Percentiles rank a stretch among this genome's conserved stretches.
phyloP scores from a whole-genome alignment of 441 rosid species.

The Kokia cookei region DNA sequence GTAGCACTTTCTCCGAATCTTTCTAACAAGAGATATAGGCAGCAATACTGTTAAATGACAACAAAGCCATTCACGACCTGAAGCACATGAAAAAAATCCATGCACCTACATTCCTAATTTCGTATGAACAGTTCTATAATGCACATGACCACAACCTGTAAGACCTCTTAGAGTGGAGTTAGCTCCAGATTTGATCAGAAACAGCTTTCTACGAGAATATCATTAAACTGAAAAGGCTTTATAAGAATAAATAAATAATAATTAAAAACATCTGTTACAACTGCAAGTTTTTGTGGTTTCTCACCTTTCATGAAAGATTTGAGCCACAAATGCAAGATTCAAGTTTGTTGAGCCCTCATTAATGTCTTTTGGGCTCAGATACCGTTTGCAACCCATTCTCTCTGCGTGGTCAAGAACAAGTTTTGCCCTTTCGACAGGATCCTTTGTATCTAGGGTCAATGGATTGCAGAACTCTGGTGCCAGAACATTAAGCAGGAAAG shows the following conservation, averaged over 20 bases:
- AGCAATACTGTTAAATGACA: neutral
- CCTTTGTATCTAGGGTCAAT: conserved; percentile 43
- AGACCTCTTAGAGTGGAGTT: neutral
- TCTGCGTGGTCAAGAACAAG: conserved; percentile 73
- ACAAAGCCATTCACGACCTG: neutral
- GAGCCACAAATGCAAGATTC: conserved; percentile 71
- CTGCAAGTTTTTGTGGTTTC: conserved; percentile 1
- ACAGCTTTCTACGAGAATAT: neutral
- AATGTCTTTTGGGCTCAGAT: conserved; percentile 61
- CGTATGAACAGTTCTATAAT: neutral
- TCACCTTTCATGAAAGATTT: conserved; percentile 65
- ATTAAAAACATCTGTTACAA: neutral
- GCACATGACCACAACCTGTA: neutral
- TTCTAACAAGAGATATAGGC: neutral
- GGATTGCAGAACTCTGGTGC: conserved; percentile 71
- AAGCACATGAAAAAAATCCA: neutral
- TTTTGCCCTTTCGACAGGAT: conserved; percentile 58
- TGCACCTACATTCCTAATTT: neutral
- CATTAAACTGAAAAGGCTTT: neutral
- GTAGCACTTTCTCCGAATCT: neutral
- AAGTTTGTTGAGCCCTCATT: conserved; percentile 65
- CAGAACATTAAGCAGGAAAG: conserved; percentile 68
- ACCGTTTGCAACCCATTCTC: conserved; percentile 64
- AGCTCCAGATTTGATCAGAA: neutral
- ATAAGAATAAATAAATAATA: neutral